These are phyloP conservation scores for Mycena rebaudengoi DNA, from an alignment of 768 basidiomycete species.

Conservation along the genomic window DNA sequence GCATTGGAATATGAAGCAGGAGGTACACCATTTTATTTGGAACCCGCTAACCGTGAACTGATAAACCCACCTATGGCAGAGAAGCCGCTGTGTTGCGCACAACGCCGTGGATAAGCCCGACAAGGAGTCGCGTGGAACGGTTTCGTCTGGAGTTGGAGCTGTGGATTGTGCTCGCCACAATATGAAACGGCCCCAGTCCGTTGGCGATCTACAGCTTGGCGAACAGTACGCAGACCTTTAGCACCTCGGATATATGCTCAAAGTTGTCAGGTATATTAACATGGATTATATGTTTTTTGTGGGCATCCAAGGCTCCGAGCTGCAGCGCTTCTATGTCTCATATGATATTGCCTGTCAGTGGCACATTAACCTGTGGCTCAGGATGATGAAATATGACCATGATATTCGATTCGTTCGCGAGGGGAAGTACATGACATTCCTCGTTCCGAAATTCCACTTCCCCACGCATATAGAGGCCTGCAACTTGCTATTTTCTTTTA, in stretches of 20 bases:
- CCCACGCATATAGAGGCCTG: no score
- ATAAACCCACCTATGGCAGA: no score
- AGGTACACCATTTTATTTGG: constrained; percentile 1
- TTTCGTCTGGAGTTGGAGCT: constrained; percentile 16
- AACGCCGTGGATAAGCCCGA: constrained; percentile 6
- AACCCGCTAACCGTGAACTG: no score
- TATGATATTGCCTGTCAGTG: constrained; percentile 36
- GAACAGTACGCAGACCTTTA: no score
- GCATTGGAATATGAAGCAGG: constrained; percentile 7
- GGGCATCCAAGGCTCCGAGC: constrained; percentile 17
- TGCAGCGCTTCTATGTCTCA: constrained; percentile 23
- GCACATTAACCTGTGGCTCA: constrained; percentile 24
- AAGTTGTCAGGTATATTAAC: constrained; percentile 7
- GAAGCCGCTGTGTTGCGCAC: constrained; percentile 4
- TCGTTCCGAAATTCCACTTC: constrained; percentile 38
- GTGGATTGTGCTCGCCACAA: constrained; percentile 23
- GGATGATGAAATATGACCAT: constrained; percentile 16
- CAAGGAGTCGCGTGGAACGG: not conserved
- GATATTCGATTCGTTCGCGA: not conserved
- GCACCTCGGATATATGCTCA: no score
- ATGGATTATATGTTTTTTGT: constrained; percentile 29
- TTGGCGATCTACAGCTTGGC: constrained; percentile 25
- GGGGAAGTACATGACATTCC: constrained; percentile 2
- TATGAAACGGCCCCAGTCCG: constrained; percentile 14
- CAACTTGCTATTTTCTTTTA: constrained; percentile 29